A percentile compares a stretch with the other conserved stretches of the same genome.
phyloP scores from a whole-genome alignment of 768 basidiomycete species.

The Asterophora lycoperdoides region DNA sequence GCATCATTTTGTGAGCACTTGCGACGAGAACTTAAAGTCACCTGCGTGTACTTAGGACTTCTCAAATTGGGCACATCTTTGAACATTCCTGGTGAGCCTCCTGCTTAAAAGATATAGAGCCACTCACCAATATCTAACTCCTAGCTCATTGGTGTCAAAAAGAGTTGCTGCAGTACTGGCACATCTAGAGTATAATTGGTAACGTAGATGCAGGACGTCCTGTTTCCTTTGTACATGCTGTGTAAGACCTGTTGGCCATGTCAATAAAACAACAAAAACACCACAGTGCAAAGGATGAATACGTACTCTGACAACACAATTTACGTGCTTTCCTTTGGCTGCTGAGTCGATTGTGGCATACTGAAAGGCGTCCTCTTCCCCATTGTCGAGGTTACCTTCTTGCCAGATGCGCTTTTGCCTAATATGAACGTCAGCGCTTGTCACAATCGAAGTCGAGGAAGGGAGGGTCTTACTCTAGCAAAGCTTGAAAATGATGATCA shows the following conservation, averaged over 20 bases:
- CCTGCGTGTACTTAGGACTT: too few relatives aligned
- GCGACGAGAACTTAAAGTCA: too few relatives aligned
- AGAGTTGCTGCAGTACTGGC: too few relatives aligned
- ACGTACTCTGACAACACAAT: conserved; percentile 56
- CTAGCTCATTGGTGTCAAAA: too few relatives aligned
- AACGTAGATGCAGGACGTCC: conserved; percentile 44
- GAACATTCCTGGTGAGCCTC: too few relatives aligned
- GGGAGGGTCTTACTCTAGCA: conserved; percentile 43
- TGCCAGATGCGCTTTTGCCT: conserved; percentile 52
- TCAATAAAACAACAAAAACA: background rate
- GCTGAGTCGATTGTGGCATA: conserved; percentile 48
- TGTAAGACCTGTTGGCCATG: conserved; percentile 42
- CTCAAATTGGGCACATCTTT: too few relatives aligned
- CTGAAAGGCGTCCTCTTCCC: conserved; percentile 30
- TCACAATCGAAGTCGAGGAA: background rate
- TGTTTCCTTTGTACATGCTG: conserved; percentile 27
- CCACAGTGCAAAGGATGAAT: background rate
- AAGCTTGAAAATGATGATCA: conserved; percentile 37
- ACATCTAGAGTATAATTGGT: conserved; percentile 80
- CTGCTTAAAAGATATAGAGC: too few relatives aligned
- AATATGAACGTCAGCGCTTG: conserved; percentile 1
- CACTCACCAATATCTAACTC: too few relatives aligned
- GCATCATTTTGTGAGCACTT: too few relatives aligned
- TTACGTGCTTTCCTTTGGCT: conserved; percentile 39
- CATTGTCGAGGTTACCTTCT: conserved; percentile 18